Evolutionary conservation across 139 green algal genomes (phyloP).

Genomic region (Parachlorella kessleri): DNA sequence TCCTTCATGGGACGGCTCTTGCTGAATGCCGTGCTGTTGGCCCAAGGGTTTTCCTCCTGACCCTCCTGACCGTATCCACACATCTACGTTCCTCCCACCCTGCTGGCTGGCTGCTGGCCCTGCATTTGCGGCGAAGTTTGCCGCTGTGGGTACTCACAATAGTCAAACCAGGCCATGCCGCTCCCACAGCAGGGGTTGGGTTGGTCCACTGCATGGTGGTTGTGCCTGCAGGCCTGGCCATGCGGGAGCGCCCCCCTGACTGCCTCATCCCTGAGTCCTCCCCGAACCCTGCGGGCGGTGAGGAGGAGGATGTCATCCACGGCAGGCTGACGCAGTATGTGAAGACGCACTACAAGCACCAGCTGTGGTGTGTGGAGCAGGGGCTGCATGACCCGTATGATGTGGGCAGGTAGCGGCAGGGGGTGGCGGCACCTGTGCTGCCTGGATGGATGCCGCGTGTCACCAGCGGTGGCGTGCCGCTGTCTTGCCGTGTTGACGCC

Average conservation of each 20-base stretch:
- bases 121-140: too few relatives aligned
- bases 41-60: not conserved
- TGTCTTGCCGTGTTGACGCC: too few relatives aligned
- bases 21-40: too few relatives aligned
- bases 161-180: too few relatives aligned
- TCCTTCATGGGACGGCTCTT: too few relatives aligned
- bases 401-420: too few relatives aligned
- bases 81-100: not conserved
- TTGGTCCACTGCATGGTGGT: too few relatives aligned
- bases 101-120: too few relatives aligned
- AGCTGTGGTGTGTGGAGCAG: slow-evolving; percentile 41
- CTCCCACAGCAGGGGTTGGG: too few relatives aligned
- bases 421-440: too few relatives aligned
- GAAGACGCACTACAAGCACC: slow-evolving; percentile 37
- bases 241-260: not conserved
- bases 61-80: not conserved
- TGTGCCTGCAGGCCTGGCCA: not conserved
- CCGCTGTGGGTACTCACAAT: too few relatives aligned
- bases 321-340: slow-evolving; percentile 33
- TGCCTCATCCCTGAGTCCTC: not conserved
- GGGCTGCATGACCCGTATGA: slow-evolving; percentile 21
- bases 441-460: not conserved
- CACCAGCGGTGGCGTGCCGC: not conserved
- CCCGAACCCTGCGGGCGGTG: not conserved
- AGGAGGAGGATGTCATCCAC: slow-evolving; percentile 27